Evolutionary conservation across 2,329 filamentous ascomycete species (phyloP).

Genomic region (Fusarium virguliforme): DNA sequence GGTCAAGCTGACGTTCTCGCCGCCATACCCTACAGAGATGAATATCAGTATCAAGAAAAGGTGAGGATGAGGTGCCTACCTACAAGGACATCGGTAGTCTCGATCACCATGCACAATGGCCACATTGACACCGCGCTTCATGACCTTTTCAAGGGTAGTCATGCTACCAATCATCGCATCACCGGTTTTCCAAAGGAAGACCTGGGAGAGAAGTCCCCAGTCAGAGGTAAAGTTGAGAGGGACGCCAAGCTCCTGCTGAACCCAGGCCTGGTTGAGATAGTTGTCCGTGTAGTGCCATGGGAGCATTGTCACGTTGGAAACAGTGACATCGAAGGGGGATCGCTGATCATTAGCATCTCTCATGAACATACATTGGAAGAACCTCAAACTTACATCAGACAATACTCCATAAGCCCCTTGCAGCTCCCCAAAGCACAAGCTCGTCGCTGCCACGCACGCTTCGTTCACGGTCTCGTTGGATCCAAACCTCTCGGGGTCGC

Average conservation of each 20-base stretch:
- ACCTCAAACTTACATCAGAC: constrained; percentile 10
- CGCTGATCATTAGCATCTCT: constrained; percentile 50
- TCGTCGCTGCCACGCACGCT: constrained; percentile 67
- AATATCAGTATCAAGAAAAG: not conserved
- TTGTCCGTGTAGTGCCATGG: constrained; percentile 72
- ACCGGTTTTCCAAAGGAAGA: constrained; percentile 73
- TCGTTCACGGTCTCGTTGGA: constrained; percentile 57
- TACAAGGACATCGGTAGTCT: constrained; percentile 74
- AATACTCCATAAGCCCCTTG: constrained; percentile 31
- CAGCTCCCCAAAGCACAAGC: constrained; percentile 31
- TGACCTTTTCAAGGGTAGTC: constrained; percentile 68
- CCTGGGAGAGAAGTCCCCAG: constrained; percentile 58
- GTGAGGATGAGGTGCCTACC: constrained; percentile 46
- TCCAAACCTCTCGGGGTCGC: constrained; percentile 61
- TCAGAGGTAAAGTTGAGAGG: constrained; percentile 69
- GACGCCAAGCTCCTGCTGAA: constrained; percentile 74
- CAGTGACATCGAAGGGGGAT: constrained; percentile 75
- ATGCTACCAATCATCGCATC: constrained; percentile 64
- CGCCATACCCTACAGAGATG: constrained; percentile 62
- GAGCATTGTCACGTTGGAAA: constrained; percentile 69
- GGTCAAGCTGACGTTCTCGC: constrained; percentile 72
- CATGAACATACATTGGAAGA: rapidly evolving
- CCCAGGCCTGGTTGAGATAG: constrained; percentile 74
- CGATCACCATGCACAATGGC: constrained; percentile 77
- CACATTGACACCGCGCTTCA: constrained; percentile 75